Conservation (phyloP, 2,329 filamentous ascomycete species). For the Nannizziopsis arthrosporioides region DNA sequence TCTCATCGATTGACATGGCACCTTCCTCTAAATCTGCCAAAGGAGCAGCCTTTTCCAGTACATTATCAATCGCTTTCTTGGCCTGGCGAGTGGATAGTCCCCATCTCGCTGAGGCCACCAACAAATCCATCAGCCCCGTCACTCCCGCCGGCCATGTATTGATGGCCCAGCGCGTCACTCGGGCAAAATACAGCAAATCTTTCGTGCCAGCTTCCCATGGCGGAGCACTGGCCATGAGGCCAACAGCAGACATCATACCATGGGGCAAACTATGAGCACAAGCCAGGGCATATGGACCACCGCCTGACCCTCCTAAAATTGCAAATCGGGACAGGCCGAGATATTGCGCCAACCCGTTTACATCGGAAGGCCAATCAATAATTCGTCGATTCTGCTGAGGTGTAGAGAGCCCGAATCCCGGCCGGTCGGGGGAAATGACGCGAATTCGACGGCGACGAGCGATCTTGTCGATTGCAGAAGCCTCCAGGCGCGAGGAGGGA, state of each 20-base stretch:
- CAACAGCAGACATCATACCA: constrained; percentile 26
- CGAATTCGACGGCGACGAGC: constrained; percentile 28
- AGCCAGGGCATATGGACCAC: constrained; percentile 39
- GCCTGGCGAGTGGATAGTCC: constrained; percentile 15
- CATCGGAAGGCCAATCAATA: constrained; percentile 34
- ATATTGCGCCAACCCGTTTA: constrained; percentile 31
- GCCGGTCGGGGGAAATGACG: constrained; percentile 35
- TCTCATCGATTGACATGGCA: not conserved
- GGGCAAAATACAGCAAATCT: constrained; percentile 17
- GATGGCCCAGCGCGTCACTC: constrained; percentile 16
- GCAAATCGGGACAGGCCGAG: constrained; percentile 33
- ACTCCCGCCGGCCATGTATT: constrained; percentile 20
- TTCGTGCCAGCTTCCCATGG: constrained; percentile 27
- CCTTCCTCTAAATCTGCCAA: not conserved
- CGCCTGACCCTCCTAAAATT: constrained; percentile 38
- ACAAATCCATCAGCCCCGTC: constrained; percentile 10
- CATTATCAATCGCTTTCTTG: constrained; percentile 18
- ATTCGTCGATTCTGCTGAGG: constrained; percentile 29
- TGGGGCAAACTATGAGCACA: constrained; percentile 32
- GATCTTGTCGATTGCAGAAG: constrained; percentile 24
- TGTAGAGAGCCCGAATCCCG: constrained; percentile 35
- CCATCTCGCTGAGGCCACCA: constrained; percentile 18
- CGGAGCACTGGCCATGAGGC: constrained; percentile 28
- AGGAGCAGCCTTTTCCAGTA: constrained; percentile 16
- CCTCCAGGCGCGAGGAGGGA: constrained; percentile 36